These are phyloP conservation scores for Withania somnifera DNA, from an alignment of 305 asterid species.

Conservation along the genomic window DNA sequence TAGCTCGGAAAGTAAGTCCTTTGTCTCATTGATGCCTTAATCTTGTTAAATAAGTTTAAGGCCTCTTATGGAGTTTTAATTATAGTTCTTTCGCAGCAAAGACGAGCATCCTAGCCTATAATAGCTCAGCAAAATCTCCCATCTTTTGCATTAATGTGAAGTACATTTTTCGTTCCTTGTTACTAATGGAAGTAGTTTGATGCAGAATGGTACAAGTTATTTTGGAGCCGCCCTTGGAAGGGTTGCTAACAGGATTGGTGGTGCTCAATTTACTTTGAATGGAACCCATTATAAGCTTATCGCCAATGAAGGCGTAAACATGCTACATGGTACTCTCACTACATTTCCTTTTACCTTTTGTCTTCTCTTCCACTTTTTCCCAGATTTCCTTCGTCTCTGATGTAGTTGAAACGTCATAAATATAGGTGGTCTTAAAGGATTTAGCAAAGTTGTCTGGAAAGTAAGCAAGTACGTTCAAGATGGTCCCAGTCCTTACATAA, in stretches of 20 bases:
- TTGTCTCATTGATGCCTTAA: not conserved
- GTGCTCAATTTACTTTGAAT: conserved; percentile 44
- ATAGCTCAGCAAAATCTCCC: not conserved
- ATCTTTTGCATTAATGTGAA: not conserved
- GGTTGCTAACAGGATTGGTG: conserved; percentile 69
- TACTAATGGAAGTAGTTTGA: not conserved
- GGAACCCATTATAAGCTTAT: conserved; percentile 43
- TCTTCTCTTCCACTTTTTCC: not conserved
- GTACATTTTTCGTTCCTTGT: not conserved
- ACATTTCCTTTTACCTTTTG: not conserved
- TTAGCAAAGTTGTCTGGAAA: conserved; percentile 7
- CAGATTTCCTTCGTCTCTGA: not conserved
- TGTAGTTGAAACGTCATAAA: not conserved
- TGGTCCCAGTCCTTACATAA: conserved; percentile 2
- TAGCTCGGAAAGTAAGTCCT: not conserved
- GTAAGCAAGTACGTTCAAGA: not conserved
- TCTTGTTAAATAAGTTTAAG: not conserved
- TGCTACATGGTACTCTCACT: conserved; percentile 51
- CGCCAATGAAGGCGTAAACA: conserved; percentile 56
- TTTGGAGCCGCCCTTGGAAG: conserved; percentile 76
- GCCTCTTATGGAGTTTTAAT: not conserved
- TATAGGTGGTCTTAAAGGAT: conserved; percentile 19
- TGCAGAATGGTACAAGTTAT: conserved; percentile 58
- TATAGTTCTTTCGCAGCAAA: not conserved
- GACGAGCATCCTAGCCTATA: not conserved